Percentiles rank a stretch among this genome's conserved stretches.
These are phyloP conservation scores for Kuraishia ogatae DNA, from an alignment of 805 yeast species.

Conservation along the genomic window DNA sequence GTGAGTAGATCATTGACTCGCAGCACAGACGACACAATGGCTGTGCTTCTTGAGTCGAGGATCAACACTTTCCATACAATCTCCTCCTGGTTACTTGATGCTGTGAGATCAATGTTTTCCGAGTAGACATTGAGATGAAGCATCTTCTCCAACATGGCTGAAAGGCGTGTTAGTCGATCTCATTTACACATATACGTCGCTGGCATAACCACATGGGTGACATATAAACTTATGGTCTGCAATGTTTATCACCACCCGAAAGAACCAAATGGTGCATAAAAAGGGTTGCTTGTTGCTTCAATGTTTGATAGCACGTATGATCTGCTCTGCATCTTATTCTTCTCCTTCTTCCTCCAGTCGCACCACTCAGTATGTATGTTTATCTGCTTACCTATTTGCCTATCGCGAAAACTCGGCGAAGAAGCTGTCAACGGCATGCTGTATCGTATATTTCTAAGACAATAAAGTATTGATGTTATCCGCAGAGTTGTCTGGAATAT, in stretches of 20 bases:
- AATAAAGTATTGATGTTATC: too few species aligned
- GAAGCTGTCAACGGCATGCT: conserved; percentile 1
- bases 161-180: not conserved
- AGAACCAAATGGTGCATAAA: conserved; percentile 2
- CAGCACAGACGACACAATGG: conserved; percentile 82
- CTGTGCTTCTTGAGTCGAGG: conserved; percentile 73
- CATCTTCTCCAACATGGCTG: conserved; percentile 65
- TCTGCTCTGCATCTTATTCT: too few species aligned
- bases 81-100: conserved; percentile 52
- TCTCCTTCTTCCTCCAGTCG: not conserved
- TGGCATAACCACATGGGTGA: too few species aligned
- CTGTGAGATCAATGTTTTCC: conserved; percentile 39
- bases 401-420: conserved; percentile 1
- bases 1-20: conserved; percentile 85
- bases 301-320: not conserved
- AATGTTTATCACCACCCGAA: not conserved
- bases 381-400: conserved; percentile 4
- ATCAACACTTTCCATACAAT: conserved; percentile 87
- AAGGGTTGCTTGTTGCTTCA: not conserved
- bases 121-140: conserved; percentile 68
- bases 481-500: not conserved
- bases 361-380: not conserved
- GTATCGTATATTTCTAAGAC: not conserved
- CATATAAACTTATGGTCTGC: too few species aligned
- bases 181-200: too few species aligned